Evolutionary conservation across 192 early-diverging fungal genomes (phyloP), one percentile per base, ranked within the genome.

Genomic region (Gamsiella multidivaricata): DNA sequence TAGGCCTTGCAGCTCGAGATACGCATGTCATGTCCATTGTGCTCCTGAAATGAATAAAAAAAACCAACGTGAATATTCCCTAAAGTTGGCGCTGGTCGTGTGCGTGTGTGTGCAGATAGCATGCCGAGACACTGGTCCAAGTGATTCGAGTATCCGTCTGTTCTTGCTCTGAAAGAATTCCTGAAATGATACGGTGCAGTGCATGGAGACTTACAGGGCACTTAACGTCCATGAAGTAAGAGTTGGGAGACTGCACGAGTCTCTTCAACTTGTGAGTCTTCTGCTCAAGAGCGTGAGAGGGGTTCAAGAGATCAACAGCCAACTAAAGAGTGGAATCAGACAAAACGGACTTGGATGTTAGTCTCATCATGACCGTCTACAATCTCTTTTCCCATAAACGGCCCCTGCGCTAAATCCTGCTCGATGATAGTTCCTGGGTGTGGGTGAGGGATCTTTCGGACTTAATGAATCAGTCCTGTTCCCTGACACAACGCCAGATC

Each of bases 221-320:
- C 88, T 96, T 96, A 59, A 97, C 95, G 73, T 97, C 96, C 94
- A 97, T 97, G 84, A 97, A 97, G 91, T 91, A 97, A 43, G 96
- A 96, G 92, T 97, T 94, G 71, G 95, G 95, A 84, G 88, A 90
- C 88, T 95, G 96, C 82, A 97, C 96, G 56, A 96, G 86, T 84
- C 96, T 91, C 91, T 97, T 97, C 69, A 97, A 92, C 88, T 97
- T 97, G 93, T 97, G 94, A 76, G 86, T 82, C 79, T 90, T 89
- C 84, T 88, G 88, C 89, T 97, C 92, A 82, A 81, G 83, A 76
- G 90, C 87, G 62, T 88, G 84, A 73, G 89, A 86, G 50, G 95
- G 95, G 91, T 95, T 95, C 59, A 97, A 91, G 83, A 97, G 94
- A 86, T 97, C 95, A 82, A 94, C 90, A 78, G 95, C 92, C 75